These are phyloP conservation scores for Colletotrichum graminicola DNA, from an alignment of 2,329 filamentous ascomycete species.

Conservation along the genomic window DNA sequence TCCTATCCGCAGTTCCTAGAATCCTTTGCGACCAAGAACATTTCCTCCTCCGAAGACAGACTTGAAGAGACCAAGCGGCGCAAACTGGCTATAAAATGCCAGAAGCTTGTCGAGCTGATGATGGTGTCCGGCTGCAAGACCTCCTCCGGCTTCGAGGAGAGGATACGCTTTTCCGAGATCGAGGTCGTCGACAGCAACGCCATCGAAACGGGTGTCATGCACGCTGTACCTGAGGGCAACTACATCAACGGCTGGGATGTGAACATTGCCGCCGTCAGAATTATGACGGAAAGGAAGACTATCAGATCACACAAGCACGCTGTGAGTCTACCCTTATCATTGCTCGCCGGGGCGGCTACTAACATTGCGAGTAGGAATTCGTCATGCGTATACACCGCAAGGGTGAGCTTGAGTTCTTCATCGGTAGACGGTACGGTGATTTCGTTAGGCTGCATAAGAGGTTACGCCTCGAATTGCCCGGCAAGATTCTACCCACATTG, in stretches of 20 bases:
- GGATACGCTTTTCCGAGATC: conserved; percentile 95
- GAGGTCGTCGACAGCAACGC: conserved; percentile 95
- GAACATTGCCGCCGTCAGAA: conserved; percentile 90
- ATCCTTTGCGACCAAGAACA: conserved; percentile 96
- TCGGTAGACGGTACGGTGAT: conserved; percentile 89
- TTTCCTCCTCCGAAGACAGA: conserved; percentile 95
- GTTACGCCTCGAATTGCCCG: conserved; percentile 86
- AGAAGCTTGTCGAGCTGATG: conserved; percentile 98
- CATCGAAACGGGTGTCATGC: conserved; percentile 88
- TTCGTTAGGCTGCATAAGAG: conserved; percentile 85
- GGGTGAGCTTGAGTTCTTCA: conserved; percentile 80
- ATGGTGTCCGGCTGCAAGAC: conserved; percentile 98
- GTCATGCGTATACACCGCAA: conserved; percentile 86
- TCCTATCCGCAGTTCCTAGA: conserved; percentile 80
- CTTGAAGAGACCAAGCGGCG: conserved; percentile 95
- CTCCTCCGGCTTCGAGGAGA: conserved; percentile 96
- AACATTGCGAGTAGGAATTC: conserved; percentile 77
- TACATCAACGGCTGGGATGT: conserved; percentile 97
- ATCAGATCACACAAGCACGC: conserved; percentile 93
- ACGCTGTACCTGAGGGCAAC: conserved; percentile 90
- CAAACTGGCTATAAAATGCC: conserved; percentile 91
- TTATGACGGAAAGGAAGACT: conserved; percentile 84
- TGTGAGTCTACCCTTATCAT: conserved; percentile 63
- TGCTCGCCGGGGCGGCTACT: not conserved
- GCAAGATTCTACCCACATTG: conserved; percentile 86